A percentile compares a stretch with the other conserved stretches of the same genome.
These are phyloP conservation scores for Trichoderma lentiforme DNA, from an alignment of 2,329 filamentous ascomycete species.

Conservation along the genomic window DNA sequence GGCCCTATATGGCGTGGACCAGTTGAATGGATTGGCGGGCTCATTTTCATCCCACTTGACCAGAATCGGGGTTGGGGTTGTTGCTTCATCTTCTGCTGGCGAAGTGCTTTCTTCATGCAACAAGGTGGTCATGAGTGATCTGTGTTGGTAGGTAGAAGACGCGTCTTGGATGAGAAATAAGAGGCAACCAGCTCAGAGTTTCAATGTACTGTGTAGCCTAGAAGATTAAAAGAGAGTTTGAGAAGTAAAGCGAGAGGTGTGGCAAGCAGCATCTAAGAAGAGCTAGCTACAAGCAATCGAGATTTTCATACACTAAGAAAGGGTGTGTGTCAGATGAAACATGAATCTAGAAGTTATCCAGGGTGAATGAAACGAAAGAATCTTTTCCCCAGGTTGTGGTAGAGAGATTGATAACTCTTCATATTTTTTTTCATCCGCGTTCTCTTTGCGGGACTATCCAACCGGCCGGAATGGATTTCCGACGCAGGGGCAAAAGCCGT, in stretches of 20 bases:
- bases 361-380: background rate
- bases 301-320: background rate
- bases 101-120: background rate
- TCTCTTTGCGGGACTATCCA: background rate
- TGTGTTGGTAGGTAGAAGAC: background rate
- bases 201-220: background rate
- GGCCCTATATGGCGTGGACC: background rate
- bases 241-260: background rate
- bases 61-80: background rate
- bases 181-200: background rate
- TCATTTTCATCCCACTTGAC: constrained; percentile 6
- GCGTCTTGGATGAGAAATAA: background rate
- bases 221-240: background rate
- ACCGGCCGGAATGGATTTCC: background rate
- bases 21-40: background rate
- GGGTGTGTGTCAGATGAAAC: background rate
- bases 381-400: background rate
- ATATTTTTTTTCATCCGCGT: background rate
- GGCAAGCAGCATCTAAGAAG: background rate
- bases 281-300: background rate
- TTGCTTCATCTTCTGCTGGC: background rate
- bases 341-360: background rate
- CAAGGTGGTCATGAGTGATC: background rate
- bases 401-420: background rate
- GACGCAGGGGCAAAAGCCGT: background rate